These are phyloP conservation scores for Trichothecium roseum DNA, from an alignment of 2,329 filamentous ascomycete species.

Conservation along the genomic window DNA sequence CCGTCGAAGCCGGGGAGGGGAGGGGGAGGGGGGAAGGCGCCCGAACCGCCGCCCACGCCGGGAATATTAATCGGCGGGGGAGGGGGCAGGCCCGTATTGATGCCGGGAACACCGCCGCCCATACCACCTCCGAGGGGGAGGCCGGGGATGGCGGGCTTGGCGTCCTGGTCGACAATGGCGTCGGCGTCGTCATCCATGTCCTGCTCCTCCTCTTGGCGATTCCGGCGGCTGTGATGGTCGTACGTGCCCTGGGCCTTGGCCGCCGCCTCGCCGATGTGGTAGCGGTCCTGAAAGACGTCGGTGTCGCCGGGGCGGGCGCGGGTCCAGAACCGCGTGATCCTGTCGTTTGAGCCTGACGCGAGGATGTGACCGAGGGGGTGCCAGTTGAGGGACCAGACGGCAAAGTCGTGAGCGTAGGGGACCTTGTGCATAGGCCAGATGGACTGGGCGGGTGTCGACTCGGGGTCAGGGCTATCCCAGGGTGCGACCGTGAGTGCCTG, in stretches of 20 bases:
- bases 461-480: constrained; percentile 74
- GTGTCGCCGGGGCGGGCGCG: constrained; percentile 78
- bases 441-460: constrained; percentile 74
- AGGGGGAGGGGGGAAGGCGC: constrained; percentile 30
- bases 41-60: constrained; percentile 33
- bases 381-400: constrained; percentile 97
- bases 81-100: constrained; percentile 30
- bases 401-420: constrained; percentile 82
- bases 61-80: constrained; percentile 34
- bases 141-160: constrained; percentile 45
- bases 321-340: constrained; percentile 95
- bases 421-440: constrained; percentile 85
- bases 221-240: constrained; percentile 67
- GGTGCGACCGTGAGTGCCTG: constrained; percentile 64
- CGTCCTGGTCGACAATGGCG: constrained; percentile 81
- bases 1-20: too few species aligned
- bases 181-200: constrained; percentile 91
- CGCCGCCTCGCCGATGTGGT: constrained; percentile 88
- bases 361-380: constrained; percentile 93
- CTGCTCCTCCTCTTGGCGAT: constrained; percentile 84
- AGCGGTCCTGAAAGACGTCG: constrained; percentile 80
- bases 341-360: constrained; percentile 90
- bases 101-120: too few species aligned
- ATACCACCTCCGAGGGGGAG: constrained; percentile 32
- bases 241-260: constrained; percentile 94